Percentiles rank a stretch among this genome's conserved stretches.
Conservation (phyloP, 495 filamentous ascomycete genomes). For the Glonium stellatum region DNA sequence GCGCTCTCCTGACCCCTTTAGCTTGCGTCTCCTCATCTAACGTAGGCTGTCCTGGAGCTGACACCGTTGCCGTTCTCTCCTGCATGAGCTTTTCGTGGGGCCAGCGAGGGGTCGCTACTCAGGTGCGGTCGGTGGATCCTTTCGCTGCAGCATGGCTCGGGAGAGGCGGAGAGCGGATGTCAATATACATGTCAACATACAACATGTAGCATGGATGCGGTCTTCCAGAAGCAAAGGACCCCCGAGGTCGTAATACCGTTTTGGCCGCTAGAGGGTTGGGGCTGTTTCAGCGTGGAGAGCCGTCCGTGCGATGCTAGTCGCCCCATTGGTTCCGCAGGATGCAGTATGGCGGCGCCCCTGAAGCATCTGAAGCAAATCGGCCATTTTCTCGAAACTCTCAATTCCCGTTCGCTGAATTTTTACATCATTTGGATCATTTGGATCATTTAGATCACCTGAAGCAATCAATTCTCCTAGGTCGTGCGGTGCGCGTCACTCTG, state of each 20-base stretch:
- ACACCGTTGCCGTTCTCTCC: no score
- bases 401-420: background rate
- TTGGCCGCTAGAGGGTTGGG: background rate
- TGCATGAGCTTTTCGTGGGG: no score
- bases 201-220: background rate
- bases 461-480: background rate
- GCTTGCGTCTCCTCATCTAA: background rate
- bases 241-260: background rate
- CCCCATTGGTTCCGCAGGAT: background rate
- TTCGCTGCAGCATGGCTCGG: no score
- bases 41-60: background rate
- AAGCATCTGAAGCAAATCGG: background rate
- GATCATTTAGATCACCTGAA: background rate
- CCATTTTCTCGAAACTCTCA: background rate
- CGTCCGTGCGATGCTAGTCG: background rate
- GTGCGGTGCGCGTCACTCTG: background rate
- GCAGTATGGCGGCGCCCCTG: background rate
- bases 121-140: no score
- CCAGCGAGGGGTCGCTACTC: no score
- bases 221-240: background rate
- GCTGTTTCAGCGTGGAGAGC: background rate
- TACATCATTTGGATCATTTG: background rate
- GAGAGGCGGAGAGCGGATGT: background rate
- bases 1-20: background rate
- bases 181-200: background rate